phyloP scores from a whole-genome alignment of 352 stramenopile genomes.

The Globisporangium solare region DNA sequence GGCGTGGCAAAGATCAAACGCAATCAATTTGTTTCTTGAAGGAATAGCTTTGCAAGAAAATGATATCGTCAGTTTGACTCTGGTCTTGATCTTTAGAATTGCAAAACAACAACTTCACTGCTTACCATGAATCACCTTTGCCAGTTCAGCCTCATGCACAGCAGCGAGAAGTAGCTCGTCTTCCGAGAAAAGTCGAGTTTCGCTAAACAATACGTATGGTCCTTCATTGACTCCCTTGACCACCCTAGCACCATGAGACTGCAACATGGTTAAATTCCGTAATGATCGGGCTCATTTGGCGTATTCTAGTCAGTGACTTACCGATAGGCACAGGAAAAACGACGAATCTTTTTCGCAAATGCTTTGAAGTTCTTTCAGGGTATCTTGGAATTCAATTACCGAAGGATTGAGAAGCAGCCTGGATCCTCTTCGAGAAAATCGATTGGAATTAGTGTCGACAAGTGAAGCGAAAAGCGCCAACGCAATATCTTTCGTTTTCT shows the following conservation, averaged over 20 bases:
- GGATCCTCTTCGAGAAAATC: slow-evolving; percentile 41
- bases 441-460: slow-evolving; percentile 41
- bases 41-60: slow-evolving; percentile 39
- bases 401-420: slow-evolving; percentile 77
- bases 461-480: slow-evolving; percentile 49
- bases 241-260: slow-evolving; percentile 71
- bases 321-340: slow-evolving; percentile 63
- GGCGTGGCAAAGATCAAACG: slow-evolving; percentile 61
- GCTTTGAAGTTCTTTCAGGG: slow-evolving; percentile 52
- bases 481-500: slow-evolving; percentile 55
- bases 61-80: neutral
- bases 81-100: too few species aligned
- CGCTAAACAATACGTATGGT: slow-evolving; percentile 68
- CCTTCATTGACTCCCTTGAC: slow-evolving; percentile 46
- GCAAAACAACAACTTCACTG: neutral
- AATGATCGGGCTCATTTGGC: neutral
- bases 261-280: neutral
- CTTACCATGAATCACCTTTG: slow-evolving; percentile 51
- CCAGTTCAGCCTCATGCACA: slow-evolving; percentile 57
- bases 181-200: slow-evolving; percentile 60
- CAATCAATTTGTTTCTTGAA: slow-evolving; percentile 58
- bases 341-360: slow-evolving; percentile 36
- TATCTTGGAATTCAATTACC: slow-evolving; percentile 76
- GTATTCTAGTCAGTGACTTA: slow-evolving; percentile 17
- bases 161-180: slow-evolving; percentile 65